A percentile compares a stretch with the other conserved stretches of the same genome.
phyloP scores from a whole-genome alignment of 169 alveolate genomes.

The Plasmodium falciparum region DNA sequence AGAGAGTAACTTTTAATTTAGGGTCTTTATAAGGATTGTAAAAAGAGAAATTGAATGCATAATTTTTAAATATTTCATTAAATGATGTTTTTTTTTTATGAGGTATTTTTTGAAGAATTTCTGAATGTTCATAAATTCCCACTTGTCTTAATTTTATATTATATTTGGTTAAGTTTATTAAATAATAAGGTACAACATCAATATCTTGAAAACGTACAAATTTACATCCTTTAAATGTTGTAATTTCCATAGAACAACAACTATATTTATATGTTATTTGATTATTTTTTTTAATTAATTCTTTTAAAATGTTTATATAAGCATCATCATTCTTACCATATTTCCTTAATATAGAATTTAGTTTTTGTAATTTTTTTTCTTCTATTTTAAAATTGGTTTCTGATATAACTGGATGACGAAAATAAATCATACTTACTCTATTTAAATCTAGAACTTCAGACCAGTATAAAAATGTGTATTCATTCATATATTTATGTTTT shows the following conservation, averaged over 20 bases:
- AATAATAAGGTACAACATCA: slow-evolving; percentile 76
- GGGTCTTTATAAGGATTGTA: slow-evolving; percentile 74
- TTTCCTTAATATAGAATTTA: slow-evolving; percentile 35
- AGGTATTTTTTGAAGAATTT: slow-evolving; percentile 43
- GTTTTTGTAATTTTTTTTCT: slow-evolving; percentile 50
- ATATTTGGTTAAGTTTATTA: slow-evolving; percentile 64
- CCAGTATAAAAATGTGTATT: slow-evolving; percentile 60
- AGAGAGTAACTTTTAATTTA: slow-evolving; percentile 33
- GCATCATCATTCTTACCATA: slow-evolving; percentile 24
- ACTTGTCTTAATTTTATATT: slow-evolving; percentile 50
- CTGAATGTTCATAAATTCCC: slow-evolving; percentile 75
- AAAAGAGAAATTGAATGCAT: slow-evolving; percentile 74
- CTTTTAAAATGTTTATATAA: slow-evolving; percentile 29
- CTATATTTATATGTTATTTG: slow-evolving; percentile 59
- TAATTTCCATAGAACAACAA: slow-evolving; percentile 75
- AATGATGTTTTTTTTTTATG: slow-evolving; percentile 48
- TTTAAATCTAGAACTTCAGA: slow-evolving; percentile 69
- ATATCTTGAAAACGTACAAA: slow-evolving; percentile 76
- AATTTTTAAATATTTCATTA: slow-evolving; percentile 72
- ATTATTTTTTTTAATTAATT: slow-evolving; percentile 14
- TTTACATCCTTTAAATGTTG: slow-evolving; percentile 74
- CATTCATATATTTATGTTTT: slow-evolving; percentile 22
- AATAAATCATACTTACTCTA: slow-evolving; percentile 72
- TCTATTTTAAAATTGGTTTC: slow-evolving; percentile 48
- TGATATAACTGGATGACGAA: slow-evolving; percentile 74